These are phyloP conservation scores for Trichoderma breve DNA, from an alignment of 2,329 filamentous ascomycete genomes.

Conservation along the genomic window DNA sequence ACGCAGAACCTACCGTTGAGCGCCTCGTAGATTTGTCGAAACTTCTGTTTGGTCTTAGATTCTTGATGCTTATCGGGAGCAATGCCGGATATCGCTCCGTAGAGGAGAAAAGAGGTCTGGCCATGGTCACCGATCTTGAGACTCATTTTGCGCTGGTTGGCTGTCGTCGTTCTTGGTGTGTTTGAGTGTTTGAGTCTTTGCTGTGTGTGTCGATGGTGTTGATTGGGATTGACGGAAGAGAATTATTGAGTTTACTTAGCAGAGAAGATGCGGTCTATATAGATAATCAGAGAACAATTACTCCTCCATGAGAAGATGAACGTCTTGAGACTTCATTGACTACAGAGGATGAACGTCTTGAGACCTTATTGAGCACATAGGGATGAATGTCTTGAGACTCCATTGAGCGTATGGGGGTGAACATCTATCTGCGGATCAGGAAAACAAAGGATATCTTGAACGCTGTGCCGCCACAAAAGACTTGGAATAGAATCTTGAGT, in stretches of 20 bases:
- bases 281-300: background rate
- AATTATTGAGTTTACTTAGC: background rate
- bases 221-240: background rate
- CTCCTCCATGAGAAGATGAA: background rate
- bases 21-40: background rate
- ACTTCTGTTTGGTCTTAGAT: background rate
- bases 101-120: background rate
- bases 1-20: background rate
- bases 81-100: background rate
- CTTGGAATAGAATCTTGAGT: background rate
- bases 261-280: background rate
- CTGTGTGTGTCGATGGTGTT: background rate
- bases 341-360: background rate
- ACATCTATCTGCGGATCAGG: background rate
- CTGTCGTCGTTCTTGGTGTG: background rate
- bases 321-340: background rate
- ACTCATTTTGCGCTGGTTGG: background rate
- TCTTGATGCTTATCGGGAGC: background rate
- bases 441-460: background rate
- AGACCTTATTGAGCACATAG: background rate
- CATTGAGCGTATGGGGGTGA: no score
- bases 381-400: background rate
- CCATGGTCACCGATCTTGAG: background rate
- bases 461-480: background rate
- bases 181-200: background rate